Conservation (phyloP, 2,329 filamentous ascomycete genomes). For the Trichoderma pleuroti region DNA sequence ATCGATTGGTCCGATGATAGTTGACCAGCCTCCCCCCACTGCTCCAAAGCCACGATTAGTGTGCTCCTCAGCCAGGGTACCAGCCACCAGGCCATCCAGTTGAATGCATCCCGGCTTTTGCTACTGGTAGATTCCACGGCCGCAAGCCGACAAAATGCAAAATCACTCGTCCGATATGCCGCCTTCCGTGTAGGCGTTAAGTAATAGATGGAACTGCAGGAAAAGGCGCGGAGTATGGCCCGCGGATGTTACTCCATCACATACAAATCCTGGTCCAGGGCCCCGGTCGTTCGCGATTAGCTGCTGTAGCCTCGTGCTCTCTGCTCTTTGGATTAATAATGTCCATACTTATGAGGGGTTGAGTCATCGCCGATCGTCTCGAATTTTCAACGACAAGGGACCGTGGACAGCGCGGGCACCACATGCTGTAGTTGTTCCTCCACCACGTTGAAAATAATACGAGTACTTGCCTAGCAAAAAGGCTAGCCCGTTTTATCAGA, state of each 20-base stretch:
- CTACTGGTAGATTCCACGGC: not conserved
- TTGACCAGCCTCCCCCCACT: not conserved
- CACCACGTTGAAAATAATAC: not conserved
- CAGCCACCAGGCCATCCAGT: not conserved
- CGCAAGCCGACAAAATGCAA: not conserved
- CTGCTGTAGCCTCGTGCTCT: not conserved
- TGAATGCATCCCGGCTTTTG: not conserved
- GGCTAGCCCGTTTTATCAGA: not conserved
- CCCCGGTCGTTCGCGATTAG: not conserved
- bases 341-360: not conserved
- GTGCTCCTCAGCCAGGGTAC: not conserved
- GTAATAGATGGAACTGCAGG: not conserved
- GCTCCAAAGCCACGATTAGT: slow-evolving; percentile 1
- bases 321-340: not conserved
- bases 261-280: not conserved
- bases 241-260: not conserved
- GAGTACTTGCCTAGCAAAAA: not conserved
- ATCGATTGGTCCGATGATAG: slow-evolving; percentile 4
- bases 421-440: not conserved
- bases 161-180: not conserved
- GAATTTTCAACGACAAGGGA: not conserved
- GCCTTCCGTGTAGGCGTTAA: not conserved
- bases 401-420: not conserved
- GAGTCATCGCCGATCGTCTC: not conserved
- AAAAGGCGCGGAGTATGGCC: not conserved